Evolutionary conservation across 148 eudicot genomes (phyloP).

Genomic region (Diospyros kaki): DNA sequence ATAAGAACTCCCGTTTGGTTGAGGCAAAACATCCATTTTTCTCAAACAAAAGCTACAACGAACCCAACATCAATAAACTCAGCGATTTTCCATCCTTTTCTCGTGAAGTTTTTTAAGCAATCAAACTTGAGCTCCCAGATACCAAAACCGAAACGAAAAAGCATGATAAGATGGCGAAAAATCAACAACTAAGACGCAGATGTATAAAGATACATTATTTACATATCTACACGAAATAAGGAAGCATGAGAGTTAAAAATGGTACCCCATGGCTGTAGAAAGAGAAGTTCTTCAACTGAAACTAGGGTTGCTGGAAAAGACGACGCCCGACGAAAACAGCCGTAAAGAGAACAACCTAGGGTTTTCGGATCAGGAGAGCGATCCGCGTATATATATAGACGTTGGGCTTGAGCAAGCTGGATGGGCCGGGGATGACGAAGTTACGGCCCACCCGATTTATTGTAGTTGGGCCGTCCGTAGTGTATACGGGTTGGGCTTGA

Average conservation of each 20-base stretch:
- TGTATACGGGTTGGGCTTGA: no score
- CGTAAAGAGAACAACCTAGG: conserved; percentile 9
- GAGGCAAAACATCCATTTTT: background rate
- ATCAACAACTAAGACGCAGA: background rate
- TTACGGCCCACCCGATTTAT: background rate
- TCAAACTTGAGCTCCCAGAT: background rate
- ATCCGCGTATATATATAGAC: background rate
- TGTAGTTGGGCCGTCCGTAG: no score
- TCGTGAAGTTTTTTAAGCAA: background rate
- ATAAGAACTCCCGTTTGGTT: background rate
- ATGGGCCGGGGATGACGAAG: background rate
- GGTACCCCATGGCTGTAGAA: conserved; percentile 22
- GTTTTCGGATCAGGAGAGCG: background rate
- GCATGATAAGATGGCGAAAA: background rate
- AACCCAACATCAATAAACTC: background rate
- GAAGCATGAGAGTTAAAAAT: background rate
- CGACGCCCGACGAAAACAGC: conserved; percentile 7
- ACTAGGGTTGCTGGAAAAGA: background rate
- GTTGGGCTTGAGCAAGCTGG: background rate
- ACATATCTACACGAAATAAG: background rate
- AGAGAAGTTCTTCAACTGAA: conserved; percentile 9
- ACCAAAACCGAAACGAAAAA: background rate
- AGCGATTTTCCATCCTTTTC: background rate
- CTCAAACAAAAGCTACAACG: background rate
- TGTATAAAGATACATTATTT: background rate